Percentiles rank a stretch among this genome's conserved stretches.
phyloP scores from a whole-genome alignment of 768 basidiomycete species.

The Hypholoma sublateritium region DNA sequence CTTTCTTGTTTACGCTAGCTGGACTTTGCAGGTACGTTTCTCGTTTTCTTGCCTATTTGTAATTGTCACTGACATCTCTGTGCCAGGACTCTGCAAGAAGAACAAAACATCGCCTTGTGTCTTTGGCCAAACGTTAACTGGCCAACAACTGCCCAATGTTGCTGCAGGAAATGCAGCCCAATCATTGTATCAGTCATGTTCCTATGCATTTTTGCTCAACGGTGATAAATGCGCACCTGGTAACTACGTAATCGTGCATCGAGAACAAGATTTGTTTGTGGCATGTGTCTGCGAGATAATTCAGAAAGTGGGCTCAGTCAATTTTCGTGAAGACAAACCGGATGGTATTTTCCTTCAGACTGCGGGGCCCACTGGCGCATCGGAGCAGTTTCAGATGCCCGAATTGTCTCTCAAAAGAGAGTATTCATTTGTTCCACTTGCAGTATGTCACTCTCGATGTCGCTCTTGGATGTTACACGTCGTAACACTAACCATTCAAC shows the following conservation, averaged over 20 bases:
- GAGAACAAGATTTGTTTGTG: background rate
- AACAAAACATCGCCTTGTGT: background rate
- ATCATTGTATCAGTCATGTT: background rate
- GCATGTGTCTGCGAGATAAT: background rate
- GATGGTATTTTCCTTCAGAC: constrained; percentile 2
- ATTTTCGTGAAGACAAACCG: background rate
- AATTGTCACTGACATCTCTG: background rate
- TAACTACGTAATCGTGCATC: background rate
- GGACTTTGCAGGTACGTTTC: constrained; percentile 37
- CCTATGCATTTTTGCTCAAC: background rate
- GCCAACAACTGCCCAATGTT: background rate
- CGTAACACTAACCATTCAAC: background rate
- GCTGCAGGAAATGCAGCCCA: background rate
- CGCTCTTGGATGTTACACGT: background rate
- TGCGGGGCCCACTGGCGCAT: background rate
- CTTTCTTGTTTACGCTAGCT: constrained; percentile 34
- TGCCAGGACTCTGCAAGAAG: background rate
- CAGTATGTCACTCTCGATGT: background rate
- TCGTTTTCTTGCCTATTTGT: constrained; percentile 31
- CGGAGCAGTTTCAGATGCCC: background rate
- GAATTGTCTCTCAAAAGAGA: background rate
- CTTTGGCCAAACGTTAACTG: background rate
- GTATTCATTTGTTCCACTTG: background rate
- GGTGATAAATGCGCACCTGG: background rate
- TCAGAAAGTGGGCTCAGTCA: background rate